Evolutionary conservation across 2,329 filamentous ascomycete genomes (phyloP), one percentile per base, ranked within the genome.

Genomic region (Nannizziopsis arthrosporioides): DNA sequence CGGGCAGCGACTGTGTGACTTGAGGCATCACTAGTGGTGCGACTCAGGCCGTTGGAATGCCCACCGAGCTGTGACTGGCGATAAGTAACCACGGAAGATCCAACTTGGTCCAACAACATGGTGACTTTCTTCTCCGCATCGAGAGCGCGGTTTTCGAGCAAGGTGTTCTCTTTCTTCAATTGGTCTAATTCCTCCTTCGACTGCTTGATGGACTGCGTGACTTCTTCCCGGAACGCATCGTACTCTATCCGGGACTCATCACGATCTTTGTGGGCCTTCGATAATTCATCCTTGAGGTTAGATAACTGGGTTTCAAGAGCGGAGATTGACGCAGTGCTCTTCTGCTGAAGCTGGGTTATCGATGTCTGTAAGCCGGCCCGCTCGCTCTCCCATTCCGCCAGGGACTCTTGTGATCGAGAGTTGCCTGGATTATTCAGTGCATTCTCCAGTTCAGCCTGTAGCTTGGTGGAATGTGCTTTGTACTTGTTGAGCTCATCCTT

Each of bases 401-500:
- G 69, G 10, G 70, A 69, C 34, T 71, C 68, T 15, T 65, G 64
- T 1, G 64, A 58, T 39, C 55, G 64, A 43, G 60, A 60, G 52
- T 55, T 63, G 52, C 71, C 64, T 34, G 68, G 59, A 56, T 66
- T 75, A 56, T 75, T 79, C 78, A 81, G 46, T 9, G 81, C 72
- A 47, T 77, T 74, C 34, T 83, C 76, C n/a, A 95, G 72, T 59
- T 95, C 87, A 41, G 80, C 77, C 65, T 92, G 89, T 36, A 98
- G 73, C 51, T 84, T 84, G 14, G 75, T 72, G 60, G 95, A 95
- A 52, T 92, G 84, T 10, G 80, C 70, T 74, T 96, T 96, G 69
- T 93, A 92, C 50, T 88, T 85, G 47, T 84, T 76, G n/a, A 98
- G 74, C 68, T 98, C 92, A 60, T 95, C 88, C 71, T 96, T 96